Percentiles rank a stretch among this genome's conserved stretches.
phyloP scores from a whole-genome alignment of 1,284 basidiomycete species.

The Apiotrichum siamense region DNA sequence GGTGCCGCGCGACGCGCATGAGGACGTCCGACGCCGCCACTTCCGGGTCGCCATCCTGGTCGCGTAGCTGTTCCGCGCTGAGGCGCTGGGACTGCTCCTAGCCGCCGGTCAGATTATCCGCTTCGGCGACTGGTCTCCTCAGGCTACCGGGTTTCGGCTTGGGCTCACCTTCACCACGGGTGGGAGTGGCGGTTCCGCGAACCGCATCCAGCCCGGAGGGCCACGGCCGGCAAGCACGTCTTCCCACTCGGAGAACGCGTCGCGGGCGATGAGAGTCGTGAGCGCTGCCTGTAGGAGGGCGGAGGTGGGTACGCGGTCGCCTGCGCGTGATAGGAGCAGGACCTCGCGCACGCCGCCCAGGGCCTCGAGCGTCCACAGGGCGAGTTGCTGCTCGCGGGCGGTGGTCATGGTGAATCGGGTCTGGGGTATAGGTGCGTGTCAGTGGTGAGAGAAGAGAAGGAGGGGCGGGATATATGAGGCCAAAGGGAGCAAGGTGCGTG shows the following conservation, averaged over 20 bases:
- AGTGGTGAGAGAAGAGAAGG: background rate
- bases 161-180: too few relatives aligned
- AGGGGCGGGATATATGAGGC: background rate
- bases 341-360: background rate
- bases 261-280: background rate
- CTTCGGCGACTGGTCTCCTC: too few relatives aligned
- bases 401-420: background rate
- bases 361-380: background rate
- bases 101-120: too few relatives aligned
- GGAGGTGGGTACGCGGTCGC: background rate
- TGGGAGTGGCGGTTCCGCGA: too few relatives aligned
- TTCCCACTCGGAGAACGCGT: background rate
- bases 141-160: too few relatives aligned
- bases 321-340: background rate
- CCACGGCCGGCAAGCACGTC: background rate
- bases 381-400: background rate
- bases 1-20: too few relatives aligned
- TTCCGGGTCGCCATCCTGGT: too few relatives aligned
- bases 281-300: background rate
- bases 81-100: too few relatives aligned
- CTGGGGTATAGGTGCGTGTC: background rate
- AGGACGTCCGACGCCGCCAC: too few relatives aligned
- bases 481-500: too few relatives aligned
- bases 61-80: too few relatives aligned
- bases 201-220: too few relatives aligned